These are phyloP conservation scores for Trypanosoma theileri DNA, from an alignment of 208 protist genomes.

Conservation along the genomic window DNA sequence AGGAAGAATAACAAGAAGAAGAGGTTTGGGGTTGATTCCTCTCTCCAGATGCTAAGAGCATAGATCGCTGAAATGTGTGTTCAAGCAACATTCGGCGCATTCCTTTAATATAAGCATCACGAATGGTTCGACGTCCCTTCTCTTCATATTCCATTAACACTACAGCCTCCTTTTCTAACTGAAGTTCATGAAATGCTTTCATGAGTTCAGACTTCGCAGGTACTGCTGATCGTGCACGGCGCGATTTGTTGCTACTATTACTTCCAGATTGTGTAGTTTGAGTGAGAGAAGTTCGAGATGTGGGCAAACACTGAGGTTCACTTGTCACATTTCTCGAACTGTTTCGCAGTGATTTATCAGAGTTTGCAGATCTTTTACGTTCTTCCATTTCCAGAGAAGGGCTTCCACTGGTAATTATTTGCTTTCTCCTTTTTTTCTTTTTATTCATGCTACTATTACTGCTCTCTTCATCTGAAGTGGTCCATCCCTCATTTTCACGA, in stretches of 20 bases:
- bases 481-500: slow-evolving; percentile 5
- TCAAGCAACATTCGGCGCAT: slow-evolving; percentile 16
- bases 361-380: too few relatives aligned
- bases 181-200: slow-evolving; percentile 16
- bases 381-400: too few relatives aligned
- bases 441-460: background rate
- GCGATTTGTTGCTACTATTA: background rate
- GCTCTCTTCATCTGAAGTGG: background rate
- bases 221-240: background rate
- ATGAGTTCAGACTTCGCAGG: slow-evolving; percentile 12
- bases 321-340: too few relatives aligned
- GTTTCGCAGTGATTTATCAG: too few relatives aligned
- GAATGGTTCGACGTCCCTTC: slow-evolving; percentile 24
- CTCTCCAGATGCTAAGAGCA: background rate
- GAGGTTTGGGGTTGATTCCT: background rate
- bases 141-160: slow-evolving; percentile 28
- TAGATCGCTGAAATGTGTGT: slow-evolving; percentile 5
- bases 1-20: background rate
- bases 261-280: too few relatives aligned
- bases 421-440: background rate
- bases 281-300: background rate
- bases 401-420: background rate
- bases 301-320: too few relatives aligned
- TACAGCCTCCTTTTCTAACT: slow-evolving; percentile 12
- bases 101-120: slow-evolving; percentile 7